Evolutionary conservation across 176 grass and related monocot species (phyloP), one percentile per base, ranked within the genome.

Genomic region (Aegilops tauschii): DNA sequence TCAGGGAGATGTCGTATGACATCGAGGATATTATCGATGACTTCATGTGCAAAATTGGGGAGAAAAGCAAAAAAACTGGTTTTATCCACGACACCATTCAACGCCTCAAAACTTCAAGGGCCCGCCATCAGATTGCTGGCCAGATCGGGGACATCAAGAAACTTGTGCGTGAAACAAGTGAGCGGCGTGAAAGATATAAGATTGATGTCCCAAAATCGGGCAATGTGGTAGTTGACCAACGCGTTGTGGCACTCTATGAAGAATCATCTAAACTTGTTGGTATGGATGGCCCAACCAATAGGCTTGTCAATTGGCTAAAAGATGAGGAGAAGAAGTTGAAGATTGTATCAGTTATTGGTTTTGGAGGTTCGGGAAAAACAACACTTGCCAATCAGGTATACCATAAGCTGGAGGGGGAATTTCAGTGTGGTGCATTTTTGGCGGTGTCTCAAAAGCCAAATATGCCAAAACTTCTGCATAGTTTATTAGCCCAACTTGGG

Each of bases 301-400:
- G 0, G 12, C 12, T 49, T 49, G 45, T 49, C 45, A 49, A 1
- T 49, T 49, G 45, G 45, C 45, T 49, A 49, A 49, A 49, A 49
- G 45, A 49, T 49, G 45, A 49, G 45, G 45, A 49, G 45, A 49
- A 5, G 45, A 49, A 23, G 69, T 25, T 72, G 21, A 72, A 72
- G 69, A n/a, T 72, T 42, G 10, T 72, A 72, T 42, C 69, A 7
- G 0, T 72, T 44, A 5, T 72, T 23, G 69, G 69, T 42, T 72
- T 72, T 1, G 69, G 69, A 72, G 69, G 69, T 72, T 42, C 14
- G 36, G 69, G 69, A n/a, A 72, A 72, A 72, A 72, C 69, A 72
- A 72, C 69, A 72, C 69, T 25, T 72, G 69, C 69, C 36, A 72
- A 72, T 44, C 21, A 42, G 69, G 69, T 72, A 72, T 72, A 72